Percentiles rank a stretch among this genome's conserved stretches.
These are phyloP conservation scores for Aspergillus pseudoviridinutans DNA, from an alignment of 2,329 filamentous ascomycete species.

Conservation along the genomic window DNA sequence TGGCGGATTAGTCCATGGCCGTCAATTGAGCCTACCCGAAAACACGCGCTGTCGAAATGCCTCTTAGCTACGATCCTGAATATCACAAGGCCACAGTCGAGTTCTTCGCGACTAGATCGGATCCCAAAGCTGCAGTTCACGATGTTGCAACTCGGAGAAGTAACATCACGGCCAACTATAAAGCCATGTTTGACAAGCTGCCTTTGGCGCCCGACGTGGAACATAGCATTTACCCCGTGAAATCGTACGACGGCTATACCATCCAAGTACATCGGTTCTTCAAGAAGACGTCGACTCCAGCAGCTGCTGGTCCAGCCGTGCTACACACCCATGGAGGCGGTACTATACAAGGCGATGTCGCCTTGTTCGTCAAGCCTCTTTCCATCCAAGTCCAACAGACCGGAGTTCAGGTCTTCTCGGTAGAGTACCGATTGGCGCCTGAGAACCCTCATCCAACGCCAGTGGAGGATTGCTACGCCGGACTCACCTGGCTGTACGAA, in stretches of 20 bases:
- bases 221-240: slow-evolving; percentile 11
- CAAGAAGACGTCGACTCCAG: slow-evolving; percentile 4
- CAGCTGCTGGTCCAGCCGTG: slow-evolving; percentile 12
- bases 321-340: slow-evolving; percentile 25
- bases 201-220: slow-evolving; percentile 15
- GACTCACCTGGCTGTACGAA: slow-evolving; percentile 35
- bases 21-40: too few relatives aligned
- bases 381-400: slow-evolving; percentile 12
- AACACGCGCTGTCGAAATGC: slow-evolving; percentile 8
- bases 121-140: slow-evolving; percentile 9
- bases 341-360: slow-evolving; percentile 17
- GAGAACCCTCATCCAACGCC: slow-evolving; percentile 20
- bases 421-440: slow-evolving; percentile 24
- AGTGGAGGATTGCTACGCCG: slow-evolving; percentile 24
- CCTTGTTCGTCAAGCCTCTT: slow-evolving; percentile 9
- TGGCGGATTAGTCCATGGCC: not conserved
- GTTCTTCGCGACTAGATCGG: slow-evolving; percentile 6
- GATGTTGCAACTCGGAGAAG: slow-evolving; percentile 11
- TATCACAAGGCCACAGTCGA: slow-evolving; percentile 14
- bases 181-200: slow-evolving; percentile 7
- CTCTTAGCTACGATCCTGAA: slow-evolving; percentile 16
- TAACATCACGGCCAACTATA: slow-evolving; percentile 6
- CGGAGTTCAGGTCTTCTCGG: slow-evolving; percentile 20
- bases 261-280: slow-evolving; percentile 17
- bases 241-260: slow-evolving; percentile 17